Percentiles rank a stretch among this genome's conserved stretches.
Conservation (phyloP, 495 filamentous ascomycete genomes). For the Cladorrhinum samala region DNA sequence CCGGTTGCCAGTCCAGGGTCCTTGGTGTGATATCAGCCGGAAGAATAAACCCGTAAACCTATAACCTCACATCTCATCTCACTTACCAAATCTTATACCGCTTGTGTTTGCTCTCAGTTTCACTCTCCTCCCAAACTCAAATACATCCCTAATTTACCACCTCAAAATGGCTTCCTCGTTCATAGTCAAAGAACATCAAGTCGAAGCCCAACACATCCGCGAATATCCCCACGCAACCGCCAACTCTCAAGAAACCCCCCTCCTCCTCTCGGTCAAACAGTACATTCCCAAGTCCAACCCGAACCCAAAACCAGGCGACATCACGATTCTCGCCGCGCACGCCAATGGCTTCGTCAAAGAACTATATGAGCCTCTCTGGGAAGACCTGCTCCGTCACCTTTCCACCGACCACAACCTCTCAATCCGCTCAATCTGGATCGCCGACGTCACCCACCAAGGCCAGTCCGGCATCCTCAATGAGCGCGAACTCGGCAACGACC, state of each 20-base stretch:
- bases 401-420: constrained; percentile 49
- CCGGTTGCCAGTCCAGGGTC: neutral
- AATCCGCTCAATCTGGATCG: constrained; percentile 79
- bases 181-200: constrained; percentile 49
- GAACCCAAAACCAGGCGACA: constrained; percentile 58
- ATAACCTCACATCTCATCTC: neutral
- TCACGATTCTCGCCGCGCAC: constrained; percentile 78
- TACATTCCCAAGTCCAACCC: constrained; percentile 68
- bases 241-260: constrained; percentile 53
- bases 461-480: constrained; percentile 72
- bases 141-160: neutral
- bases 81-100: neutral
- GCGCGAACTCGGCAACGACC: constrained; percentile 67
- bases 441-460: constrained; percentile 74
- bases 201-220: constrained; percentile 63
- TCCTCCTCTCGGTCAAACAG: constrained; percentile 72
- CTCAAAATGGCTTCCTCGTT: constrained; percentile 24
- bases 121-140: neutral
- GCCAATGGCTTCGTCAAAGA: constrained; percentile 92
- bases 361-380: constrained; percentile 85
- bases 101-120: neutral
- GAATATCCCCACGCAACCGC: constrained; percentile 64
- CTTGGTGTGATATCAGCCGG: neutral
- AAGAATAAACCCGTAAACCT: neutral
- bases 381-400: constrained; percentile 53